Conservation (phyloP, 192 early-diverging fungal genomes). For the Podila clonocystis region DNA sequence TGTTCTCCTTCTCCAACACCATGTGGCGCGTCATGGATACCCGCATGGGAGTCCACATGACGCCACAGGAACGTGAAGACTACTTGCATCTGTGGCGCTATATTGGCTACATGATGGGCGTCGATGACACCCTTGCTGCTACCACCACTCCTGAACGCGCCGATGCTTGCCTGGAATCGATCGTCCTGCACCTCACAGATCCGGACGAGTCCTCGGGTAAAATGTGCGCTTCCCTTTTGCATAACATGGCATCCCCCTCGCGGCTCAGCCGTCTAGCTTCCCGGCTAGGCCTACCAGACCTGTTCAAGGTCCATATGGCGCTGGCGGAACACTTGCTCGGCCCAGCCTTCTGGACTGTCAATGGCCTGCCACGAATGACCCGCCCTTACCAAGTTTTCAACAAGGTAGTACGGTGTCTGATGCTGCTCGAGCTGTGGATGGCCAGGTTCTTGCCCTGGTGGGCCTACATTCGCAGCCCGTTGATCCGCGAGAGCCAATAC, state of each 20-base stretch:
- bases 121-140: slow-evolving; percentile 30
- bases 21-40: slow-evolving; percentile 33
- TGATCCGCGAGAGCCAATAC: not conserved
- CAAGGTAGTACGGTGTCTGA: not conserved
- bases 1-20: slow-evolving; percentile 33
- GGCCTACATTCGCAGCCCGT: not conserved
- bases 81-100: slow-evolving; percentile 62
- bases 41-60: slow-evolving; percentile 36
- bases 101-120: slow-evolving; percentile 59
- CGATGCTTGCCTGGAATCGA: slow-evolving; percentile 24
- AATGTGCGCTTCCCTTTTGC: slow-evolving; percentile 2
- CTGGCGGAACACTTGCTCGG: slow-evolving; percentile 19
- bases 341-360: slow-evolving; percentile 13
- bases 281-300: slow-evolving; percentile 9
- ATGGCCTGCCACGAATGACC: slow-evolving; percentile 3
- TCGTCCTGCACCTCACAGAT: slow-evolving; percentile 17
- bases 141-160: slow-evolving; percentile 1
- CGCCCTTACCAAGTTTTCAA: not conserved
- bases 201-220: slow-evolving; percentile 13
- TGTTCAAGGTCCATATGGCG: slow-evolving; percentile 18
- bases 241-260: not conserved
- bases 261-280: not conserved
- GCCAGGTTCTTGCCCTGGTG: slow-evolving; percentile 7
- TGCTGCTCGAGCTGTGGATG: slow-evolving; percentile 14
- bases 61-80: slow-evolving; percentile 44